Conservation (phyloP, 345 rosid genomes). For the Crucihimalaya himalaica region DNA sequence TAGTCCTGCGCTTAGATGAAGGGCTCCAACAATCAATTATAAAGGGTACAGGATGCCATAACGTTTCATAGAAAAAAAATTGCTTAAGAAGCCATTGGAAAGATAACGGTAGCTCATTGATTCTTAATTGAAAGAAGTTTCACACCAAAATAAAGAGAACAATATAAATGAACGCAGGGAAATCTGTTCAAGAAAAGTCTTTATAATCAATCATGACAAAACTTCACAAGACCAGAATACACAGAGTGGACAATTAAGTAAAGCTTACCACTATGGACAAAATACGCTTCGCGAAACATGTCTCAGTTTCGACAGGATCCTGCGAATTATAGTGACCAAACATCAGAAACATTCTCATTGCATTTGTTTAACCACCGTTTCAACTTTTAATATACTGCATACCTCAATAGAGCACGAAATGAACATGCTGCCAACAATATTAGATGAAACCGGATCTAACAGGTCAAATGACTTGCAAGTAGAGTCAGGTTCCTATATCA, state of each 20-base stretch:
- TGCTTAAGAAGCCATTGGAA: constrained; percentile 13
- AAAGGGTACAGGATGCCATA: background rate
- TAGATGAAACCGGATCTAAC: constrained; percentile 66
- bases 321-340: constrained; percentile 40
- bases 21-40: constrained; percentile 32
- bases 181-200: background rate
- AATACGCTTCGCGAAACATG: constrained; percentile 74
- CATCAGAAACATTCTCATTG: constrained; percentile 27
- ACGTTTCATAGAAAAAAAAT: background rate
- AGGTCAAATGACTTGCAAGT: constrained; percentile 62
- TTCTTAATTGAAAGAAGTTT: background rate
- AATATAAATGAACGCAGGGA: background rate
- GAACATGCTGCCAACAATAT: constrained; percentile 66
- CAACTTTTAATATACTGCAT: constrained; percentile 18
- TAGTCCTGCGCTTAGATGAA: constrained; percentile 60
- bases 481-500: constrained; percentile 57
- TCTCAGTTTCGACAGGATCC: constrained; percentile 96
- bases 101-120: constrained; percentile 9
- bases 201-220: constrained; percentile 3
- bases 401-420: constrained; percentile 91
- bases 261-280: constrained; percentile 78
- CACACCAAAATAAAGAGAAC: constrained; percentile 7
- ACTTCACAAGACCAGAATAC: background rate
- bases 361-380: background rate
- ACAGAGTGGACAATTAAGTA: background rate